phyloP scores from a whole-genome alignment of 495 filamentous ascomycete genomes.

The Penicillium cataractarum region DNA sequence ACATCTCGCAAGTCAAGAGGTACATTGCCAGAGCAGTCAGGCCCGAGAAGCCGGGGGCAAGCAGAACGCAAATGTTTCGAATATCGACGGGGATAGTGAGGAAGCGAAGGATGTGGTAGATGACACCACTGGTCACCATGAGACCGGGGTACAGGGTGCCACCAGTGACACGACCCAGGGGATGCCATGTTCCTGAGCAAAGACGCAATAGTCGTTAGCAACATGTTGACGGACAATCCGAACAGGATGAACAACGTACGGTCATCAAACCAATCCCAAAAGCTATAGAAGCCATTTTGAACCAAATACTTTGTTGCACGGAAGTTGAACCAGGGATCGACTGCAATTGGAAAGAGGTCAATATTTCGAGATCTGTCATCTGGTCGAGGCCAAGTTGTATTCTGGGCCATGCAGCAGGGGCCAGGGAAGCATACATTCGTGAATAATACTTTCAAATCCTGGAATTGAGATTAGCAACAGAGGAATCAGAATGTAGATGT shows the following conservation, averaged over 20 bases:
- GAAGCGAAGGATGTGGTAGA: slow-evolving; percentile 92
- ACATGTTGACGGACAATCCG: slow-evolving; percentile 15
- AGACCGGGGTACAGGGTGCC: slow-evolving; percentile 97
- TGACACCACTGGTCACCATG: slow-evolving; percentile 98
- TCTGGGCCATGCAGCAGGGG: slow-evolving; percentile 7
- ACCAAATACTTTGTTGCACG: slow-evolving; percentile 97
- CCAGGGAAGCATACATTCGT: slow-evolving; percentile 80
- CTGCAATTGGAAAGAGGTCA: slow-evolving; percentile 50
- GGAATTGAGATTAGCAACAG: slow-evolving; percentile 19
- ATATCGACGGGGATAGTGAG: slow-evolving; percentile 96
- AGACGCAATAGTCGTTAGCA: slow-evolving; percentile 29
- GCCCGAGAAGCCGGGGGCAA: slow-evolving; percentile 94
- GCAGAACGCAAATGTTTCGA: slow-evolving; percentile 96
- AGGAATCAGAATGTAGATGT: not conserved
- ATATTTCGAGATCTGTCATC: slow-evolving; percentile 19
- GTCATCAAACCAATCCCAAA: slow-evolving; percentile 99
- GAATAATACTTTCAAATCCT: slow-evolving; percentile 99
- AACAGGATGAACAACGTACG: slow-evolving; percentile 54
- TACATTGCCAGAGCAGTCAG: slow-evolving; percentile 94
- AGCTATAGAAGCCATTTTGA: slow-evolving; percentile 94
- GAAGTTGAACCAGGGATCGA: slow-evolving; percentile 99
- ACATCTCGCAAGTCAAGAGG: slow-evolving; percentile 96
- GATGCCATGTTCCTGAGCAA: slow-evolving; percentile 89
- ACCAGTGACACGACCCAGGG: slow-evolving; percentile 96
- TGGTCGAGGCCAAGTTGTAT: slow-evolving; percentile 15